Percentiles rank a stretch among this genome's conserved stretches.
These are phyloP conservation scores for Neofusicoccum kwambonambiense DNA, from an alignment of 2,329 filamentous ascomycete species.

Conservation along the genomic window DNA sequence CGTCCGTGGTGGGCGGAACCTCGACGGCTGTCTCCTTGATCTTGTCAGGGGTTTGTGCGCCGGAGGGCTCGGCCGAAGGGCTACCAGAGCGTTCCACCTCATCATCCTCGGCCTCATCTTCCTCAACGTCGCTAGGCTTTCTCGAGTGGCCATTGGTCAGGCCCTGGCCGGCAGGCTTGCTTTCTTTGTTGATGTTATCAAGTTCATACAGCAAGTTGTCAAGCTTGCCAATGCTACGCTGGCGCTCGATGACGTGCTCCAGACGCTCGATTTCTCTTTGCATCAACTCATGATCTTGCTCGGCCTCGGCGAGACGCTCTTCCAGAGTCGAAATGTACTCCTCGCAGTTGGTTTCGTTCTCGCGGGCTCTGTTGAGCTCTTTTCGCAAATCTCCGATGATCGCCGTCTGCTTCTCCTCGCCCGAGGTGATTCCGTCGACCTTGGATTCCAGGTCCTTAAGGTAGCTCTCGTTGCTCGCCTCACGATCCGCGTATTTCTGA, in stretches of 20 bases:
- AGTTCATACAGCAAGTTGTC: constrained; percentile 90
- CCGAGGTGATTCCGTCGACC: constrained; percentile 84
- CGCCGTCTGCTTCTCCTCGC: constrained; percentile 87
- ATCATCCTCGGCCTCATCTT: constrained; percentile 14
- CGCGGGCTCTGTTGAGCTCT: constrained; percentile 81
- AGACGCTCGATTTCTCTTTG: constrained; percentile 92
- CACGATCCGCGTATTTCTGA: constrained; percentile 90
- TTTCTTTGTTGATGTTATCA: constrained; percentile 56
- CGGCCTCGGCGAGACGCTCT: constrained; percentile 89
- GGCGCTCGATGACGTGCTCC: constrained; percentile 92
- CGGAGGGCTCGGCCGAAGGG: background rate
- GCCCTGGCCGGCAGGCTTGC: constrained; percentile 21
- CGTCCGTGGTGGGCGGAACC: constrained; percentile 28
- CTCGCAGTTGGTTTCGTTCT: constrained; percentile 86
- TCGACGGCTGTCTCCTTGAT: constrained; percentile 4
- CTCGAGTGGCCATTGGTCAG: constrained; percentile 29
- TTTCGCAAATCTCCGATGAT: constrained; percentile 86
- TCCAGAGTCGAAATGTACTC: constrained; percentile 97
- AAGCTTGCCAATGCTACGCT: constrained; percentile 89
- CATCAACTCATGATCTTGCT: constrained; percentile 96
- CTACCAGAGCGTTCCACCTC: constrained; percentile 11
- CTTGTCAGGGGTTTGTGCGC: background rate
- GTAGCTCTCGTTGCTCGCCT: constrained; percentile 88
- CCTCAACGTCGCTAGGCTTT: constrained; percentile 33
- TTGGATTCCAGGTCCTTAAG: constrained; percentile 88